Percentiles rank a stretch among this genome's conserved stretches.
These are phyloP conservation scores for Porodaedalea pini DNA, from an alignment of 1,284 basidiomycete species.

Conservation along the genomic window DNA sequence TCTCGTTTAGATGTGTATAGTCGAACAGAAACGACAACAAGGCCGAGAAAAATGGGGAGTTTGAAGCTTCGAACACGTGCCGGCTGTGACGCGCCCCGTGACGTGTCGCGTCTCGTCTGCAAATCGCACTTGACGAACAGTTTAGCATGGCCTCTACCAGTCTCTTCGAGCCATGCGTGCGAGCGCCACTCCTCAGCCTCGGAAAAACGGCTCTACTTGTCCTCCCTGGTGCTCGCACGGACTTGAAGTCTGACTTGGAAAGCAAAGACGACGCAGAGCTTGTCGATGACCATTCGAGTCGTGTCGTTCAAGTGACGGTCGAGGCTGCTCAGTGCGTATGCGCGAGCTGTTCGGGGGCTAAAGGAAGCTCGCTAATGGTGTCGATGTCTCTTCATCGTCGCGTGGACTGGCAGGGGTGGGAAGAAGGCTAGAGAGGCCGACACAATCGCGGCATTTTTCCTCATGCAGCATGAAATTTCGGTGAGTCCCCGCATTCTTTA, in stretches of 20 bases:
- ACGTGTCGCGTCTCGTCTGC: too few relatives aligned
- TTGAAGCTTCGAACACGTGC: too few relatives aligned
- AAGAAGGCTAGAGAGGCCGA: neutral
- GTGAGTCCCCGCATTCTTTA: neutral
- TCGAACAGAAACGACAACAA: too few relatives aligned
- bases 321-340: conserved; percentile 3
- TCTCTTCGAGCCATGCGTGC: neutral
- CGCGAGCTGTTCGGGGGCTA: neutral
- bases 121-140: too few relatives aligned
- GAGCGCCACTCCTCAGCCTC: neutral
- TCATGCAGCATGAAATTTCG: conserved; percentile 17
- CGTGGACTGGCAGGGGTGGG: neutral
- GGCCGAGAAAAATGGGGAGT: too few relatives aligned
- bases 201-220: conserved; percentile 6
- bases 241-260: neutral
- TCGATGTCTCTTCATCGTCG: neutral
- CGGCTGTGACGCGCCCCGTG: too few relatives aligned
- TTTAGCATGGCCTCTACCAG: neutral
- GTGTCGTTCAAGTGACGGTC: conserved; percentile 12
- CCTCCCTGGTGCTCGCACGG: neutral
- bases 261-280: neutral
- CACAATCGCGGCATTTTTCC: conserved; percentile 13
- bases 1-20: too few relatives aligned
- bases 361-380: neutral
- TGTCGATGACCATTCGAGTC: neutral